phyloP scores from a whole-genome alignment of 768 basidiomycete species.

The Termitomyces eurrhizus region DNA sequence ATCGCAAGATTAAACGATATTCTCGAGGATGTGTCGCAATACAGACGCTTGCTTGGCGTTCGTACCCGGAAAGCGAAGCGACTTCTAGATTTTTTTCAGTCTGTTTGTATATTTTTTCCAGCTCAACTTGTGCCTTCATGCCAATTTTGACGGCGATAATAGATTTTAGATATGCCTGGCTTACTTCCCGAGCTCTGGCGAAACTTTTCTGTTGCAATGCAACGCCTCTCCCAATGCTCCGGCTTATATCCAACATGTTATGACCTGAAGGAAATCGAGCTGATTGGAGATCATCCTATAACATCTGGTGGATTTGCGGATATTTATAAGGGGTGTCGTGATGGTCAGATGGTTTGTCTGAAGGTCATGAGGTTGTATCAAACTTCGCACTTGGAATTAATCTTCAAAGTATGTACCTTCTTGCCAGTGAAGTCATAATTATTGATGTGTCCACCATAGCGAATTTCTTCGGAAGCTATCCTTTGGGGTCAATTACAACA shows the following conservation, averaged over 20 bases:
- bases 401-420: not conserved
- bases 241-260: slow-evolving; percentile 13
- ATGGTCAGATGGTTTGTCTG: slow-evolving; percentile 9
- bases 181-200: slow-evolving; percentile 4
- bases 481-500: slow-evolving; percentile 13
- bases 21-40: slow-evolving; percentile 1
- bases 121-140: not conserved
- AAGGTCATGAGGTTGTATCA: slow-evolving; percentile 16
- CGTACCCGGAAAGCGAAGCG: slow-evolving; percentile 1
- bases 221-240: slow-evolving; percentile 4
- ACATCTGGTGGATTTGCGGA: slow-evolving; percentile 1
- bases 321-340: not conserved
- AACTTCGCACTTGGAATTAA: slow-evolving; percentile 2
- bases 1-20: not conserved
- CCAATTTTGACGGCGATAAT: not conserved
- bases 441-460: not conserved
- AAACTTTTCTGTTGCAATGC: slow-evolving; percentile 13
- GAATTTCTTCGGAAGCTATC: slow-evolving; percentile 7
- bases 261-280: slow-evolving; percentile 6
- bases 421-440: not conserved
- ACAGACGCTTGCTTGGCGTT: not conserved
- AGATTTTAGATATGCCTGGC: slow-evolving; percentile 9
- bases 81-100: slow-evolving; percentile 11
- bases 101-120: not conserved
- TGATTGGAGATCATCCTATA: slow-evolving; percentile 1